Evolutionary conservation across 2,329 filamentous ascomycete genomes (phyloP).

Genomic region (Emericellopsis atlantica): DNA sequence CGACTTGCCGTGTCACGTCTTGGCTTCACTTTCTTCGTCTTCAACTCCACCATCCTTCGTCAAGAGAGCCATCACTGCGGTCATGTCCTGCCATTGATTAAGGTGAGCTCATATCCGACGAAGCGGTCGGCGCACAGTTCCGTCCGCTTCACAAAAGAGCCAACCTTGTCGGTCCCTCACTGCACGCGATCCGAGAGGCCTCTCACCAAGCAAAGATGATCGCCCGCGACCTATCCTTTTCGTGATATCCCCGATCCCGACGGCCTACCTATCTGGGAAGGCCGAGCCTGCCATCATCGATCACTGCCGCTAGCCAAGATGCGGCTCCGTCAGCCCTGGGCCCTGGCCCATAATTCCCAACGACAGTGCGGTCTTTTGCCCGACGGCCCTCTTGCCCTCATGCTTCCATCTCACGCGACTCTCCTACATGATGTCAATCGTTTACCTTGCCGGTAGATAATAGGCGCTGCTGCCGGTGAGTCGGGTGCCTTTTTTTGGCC

Average conservation of each 20-base stretch:
- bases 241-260: constrained; percentile 48
- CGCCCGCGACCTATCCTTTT: constrained; percentile 57
- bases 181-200: constrained; percentile 50
- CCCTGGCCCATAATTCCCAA: constrained; percentile 6
- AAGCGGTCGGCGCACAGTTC: too few relatives aligned
- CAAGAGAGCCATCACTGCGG: constrained; percentile 26
- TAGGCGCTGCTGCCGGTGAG: too few relatives aligned
- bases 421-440: too few relatives aligned
- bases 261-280: constrained; percentile 31
- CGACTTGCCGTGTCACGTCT: too few relatives aligned
- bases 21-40: not conserved
- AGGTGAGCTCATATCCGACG: too few relatives aligned
- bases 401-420: too few relatives aligned
- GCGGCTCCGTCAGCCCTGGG: not conserved
- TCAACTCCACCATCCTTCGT: constrained; percentile 46
- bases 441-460: too few relatives aligned
- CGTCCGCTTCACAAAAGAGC: too few relatives aligned
- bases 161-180: too few relatives aligned
- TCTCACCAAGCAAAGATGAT: constrained; percentile 53
- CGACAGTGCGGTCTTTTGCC: constrained; percentile 5
- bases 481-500: too few relatives aligned
- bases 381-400: too few relatives aligned
- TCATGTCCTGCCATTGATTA: too few relatives aligned
- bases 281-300: not conserved
- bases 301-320: not conserved